Evolutionary conservation across 495 filamentous ascomycete species (phyloP).

Genomic region (Parmelia sp.): DNA sequence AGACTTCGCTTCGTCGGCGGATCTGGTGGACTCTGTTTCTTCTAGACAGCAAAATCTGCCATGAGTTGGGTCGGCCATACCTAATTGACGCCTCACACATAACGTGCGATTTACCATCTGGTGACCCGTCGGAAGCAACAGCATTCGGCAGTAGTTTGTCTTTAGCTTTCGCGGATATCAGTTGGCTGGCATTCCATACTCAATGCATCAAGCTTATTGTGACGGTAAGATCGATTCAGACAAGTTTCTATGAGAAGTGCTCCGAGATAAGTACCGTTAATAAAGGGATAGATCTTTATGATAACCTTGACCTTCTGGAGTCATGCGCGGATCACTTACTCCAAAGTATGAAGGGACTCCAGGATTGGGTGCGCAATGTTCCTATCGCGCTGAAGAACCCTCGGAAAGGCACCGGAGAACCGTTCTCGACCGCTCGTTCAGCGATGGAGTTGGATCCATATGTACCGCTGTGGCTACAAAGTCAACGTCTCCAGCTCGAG

Average conservation of each 20-base stretch:
- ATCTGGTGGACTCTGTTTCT: conserved; percentile 10
- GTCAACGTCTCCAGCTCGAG: conserved; percentile 10
- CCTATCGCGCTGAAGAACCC: too few relatives aligned
- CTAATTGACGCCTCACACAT: conserved; percentile 3
- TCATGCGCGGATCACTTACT: conserved; percentile 4
- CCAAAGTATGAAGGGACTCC: not conserved
- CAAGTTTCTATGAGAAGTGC: conserved; percentile 8
- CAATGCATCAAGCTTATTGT: conserved; percentile 9
- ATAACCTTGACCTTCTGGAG: not conserved
- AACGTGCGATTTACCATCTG: not conserved
- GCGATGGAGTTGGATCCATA: too few relatives aligned
- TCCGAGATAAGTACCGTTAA: not conserved
- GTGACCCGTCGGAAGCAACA: conserved; percentile 3
- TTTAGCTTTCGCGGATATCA: conserved; percentile 7
- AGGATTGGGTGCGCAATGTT: too few relatives aligned
- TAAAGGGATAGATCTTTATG: not conserved
- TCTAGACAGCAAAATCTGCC: conserved; percentile 7
- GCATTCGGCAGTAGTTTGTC: conserved; percentile 2
- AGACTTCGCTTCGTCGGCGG: conserved; percentile 6
- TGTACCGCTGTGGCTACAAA: not conserved
- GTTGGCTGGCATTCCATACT: conserved; percentile 2
- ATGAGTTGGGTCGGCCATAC: conserved; percentile 4
- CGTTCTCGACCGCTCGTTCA: too few relatives aligned
- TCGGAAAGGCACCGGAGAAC: not conserved
- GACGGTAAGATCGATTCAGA: conserved; percentile 5